phyloP scores from a whole-genome alignment of 768 basidiomycete genomes.

The Mrakia frigida region DNA sequence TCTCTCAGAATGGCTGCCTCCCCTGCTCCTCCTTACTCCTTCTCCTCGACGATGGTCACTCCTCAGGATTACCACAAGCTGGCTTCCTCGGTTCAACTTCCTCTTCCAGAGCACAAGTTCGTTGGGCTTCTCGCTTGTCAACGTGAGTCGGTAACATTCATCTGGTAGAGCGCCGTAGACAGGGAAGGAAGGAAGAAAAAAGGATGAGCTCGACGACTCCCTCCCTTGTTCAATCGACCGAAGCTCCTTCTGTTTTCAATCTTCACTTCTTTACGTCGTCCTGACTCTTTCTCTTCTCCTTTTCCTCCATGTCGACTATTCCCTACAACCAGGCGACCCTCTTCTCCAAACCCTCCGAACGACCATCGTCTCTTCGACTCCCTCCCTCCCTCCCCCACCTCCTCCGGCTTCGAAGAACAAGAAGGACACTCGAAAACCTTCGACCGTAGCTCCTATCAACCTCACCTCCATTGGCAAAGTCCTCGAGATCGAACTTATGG shows the following conservation, averaged over 20 bases:
- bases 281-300: neutral
- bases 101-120: constrained; percentile 17
- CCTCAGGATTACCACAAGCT: constrained; percentile 22
- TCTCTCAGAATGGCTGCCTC: neutral
- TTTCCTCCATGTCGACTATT: neutral
- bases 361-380: constrained; percentile 37
- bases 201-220: neutral
- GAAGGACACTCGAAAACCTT: constrained; percentile 7
- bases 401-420: constrained; percentile 1
- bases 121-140: constrained; percentile 34
- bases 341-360: constrained; percentile 53
- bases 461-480: constrained; percentile 39
- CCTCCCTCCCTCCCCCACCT: neutral
- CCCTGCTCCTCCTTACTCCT: neutral
- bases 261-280: constrained; percentile 13
- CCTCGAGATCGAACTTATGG: constrained; percentile 21
- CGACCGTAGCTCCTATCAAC: constrained; percentile 14
- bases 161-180: neutral
- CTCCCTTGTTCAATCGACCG: neutral
- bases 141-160: neutral
- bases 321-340: constrained; percentile 70
- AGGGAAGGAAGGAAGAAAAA: neutral
- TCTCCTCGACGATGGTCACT: neutral
- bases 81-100: constrained; percentile 8
- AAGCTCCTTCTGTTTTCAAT: constrained; percentile 1